phyloP scores from a whole-genome alignment of 108 stramenopile species.

The Skeletonema menzelii region DNA sequence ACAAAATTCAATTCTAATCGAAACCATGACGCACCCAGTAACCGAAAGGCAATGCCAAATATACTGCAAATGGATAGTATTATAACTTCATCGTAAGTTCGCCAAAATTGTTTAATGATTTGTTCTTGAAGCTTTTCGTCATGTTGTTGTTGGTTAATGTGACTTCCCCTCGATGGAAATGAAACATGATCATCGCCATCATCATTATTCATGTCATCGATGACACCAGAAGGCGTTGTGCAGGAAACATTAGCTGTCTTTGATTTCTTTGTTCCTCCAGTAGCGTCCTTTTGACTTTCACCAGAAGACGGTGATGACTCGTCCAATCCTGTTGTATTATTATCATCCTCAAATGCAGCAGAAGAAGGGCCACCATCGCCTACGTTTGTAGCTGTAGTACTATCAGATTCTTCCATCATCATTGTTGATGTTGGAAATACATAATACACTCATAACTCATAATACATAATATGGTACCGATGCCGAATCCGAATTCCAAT shows the following conservation, averaged over 20 bases:
- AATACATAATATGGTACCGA: too few relatives aligned
- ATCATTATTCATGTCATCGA: too few relatives aligned
- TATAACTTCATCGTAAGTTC: conserved; percentile 75
- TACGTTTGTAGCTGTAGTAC: neutral
- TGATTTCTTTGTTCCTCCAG: too few relatives aligned
- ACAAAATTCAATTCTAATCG: conserved; percentile 56
- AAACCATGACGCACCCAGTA: conserved; percentile 69
- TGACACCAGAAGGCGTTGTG: too few relatives aligned
- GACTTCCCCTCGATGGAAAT: neutral
- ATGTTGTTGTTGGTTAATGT: neutral
- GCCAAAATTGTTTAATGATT: conserved; percentile 60
- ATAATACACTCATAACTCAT: too few relatives aligned
- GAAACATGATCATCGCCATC: neutral
- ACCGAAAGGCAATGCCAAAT: conserved; percentile 72
- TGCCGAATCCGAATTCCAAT: too few relatives aligned
- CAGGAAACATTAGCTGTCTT: too few relatives aligned
- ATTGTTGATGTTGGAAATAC: neutral
- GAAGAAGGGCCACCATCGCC: neutral
- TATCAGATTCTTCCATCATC: neutral
- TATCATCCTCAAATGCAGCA: neutral
- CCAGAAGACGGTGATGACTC: too few relatives aligned
- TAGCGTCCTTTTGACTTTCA: too few relatives aligned
- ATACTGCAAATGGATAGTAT: conserved; percentile 74
- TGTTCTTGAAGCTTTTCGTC: neutral
- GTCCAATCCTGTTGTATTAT: too few relatives aligned